These are phyloP conservation scores for Immersiporthe knoxdaviesiana DNA, from an alignment of 2,329 filamentous ascomycete species.

Conservation along the genomic window DNA sequence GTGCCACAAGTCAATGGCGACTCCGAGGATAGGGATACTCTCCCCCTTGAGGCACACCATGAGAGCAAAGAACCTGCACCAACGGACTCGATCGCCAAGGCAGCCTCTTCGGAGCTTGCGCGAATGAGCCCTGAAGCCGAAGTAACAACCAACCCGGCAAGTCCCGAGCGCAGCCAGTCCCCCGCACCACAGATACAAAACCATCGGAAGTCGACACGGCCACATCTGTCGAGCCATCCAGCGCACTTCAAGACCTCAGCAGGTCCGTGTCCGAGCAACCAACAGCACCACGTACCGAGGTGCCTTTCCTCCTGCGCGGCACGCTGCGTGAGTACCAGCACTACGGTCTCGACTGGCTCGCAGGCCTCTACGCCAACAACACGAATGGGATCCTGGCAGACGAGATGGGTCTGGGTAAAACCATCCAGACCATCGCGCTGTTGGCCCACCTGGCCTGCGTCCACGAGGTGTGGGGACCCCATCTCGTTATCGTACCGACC, in stretches of 20 bases:
- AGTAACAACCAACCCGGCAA: constrained; percentile 48
- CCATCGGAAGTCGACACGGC: constrained; percentile 53
- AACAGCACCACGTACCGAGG: constrained; percentile 63
- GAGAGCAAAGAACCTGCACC: constrained; percentile 21
- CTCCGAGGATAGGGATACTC: background rate
- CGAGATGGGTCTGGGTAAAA: constrained; percentile 98
- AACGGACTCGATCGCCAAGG: constrained; percentile 35
- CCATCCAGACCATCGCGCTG: constrained; percentile 94
- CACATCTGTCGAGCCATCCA: constrained; percentile 43
- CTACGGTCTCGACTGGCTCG: constrained; percentile 95
- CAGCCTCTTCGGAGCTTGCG: constrained; percentile 35
- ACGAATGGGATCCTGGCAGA: constrained; percentile 97
- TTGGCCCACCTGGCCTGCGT: constrained; percentile 90
- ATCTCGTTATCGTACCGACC: constrained; percentile 93
- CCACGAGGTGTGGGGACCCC: constrained; percentile 92
- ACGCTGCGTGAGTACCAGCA: constrained; percentile 95
- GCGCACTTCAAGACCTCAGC: constrained; percentile 39
- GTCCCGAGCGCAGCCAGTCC: constrained; percentile 51
- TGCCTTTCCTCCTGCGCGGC: constrained; percentile 83
- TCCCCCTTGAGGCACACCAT: background rate
- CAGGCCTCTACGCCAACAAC: constrained; percentile 85
- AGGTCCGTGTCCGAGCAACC: constrained; percentile 40
- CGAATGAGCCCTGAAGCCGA: constrained; percentile 48
- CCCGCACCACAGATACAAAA: constrained; percentile 56
- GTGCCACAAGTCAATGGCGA: constrained; percentile 28